Conservation (phyloP, 192 early-diverging fungal genomes). For the Coemansia sp. region DNA sequence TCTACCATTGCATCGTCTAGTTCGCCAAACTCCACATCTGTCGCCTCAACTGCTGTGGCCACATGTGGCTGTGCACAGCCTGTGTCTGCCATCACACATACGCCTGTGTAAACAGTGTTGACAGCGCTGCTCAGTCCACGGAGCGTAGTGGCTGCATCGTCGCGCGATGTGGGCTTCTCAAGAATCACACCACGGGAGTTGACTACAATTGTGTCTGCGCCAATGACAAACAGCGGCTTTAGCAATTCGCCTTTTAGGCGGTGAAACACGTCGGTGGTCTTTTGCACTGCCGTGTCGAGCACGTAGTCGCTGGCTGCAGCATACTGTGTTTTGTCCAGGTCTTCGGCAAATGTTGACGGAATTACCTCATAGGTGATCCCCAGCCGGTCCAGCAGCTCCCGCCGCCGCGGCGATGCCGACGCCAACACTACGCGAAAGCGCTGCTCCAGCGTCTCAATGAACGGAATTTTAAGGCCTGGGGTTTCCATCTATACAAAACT, state of each 20-base stretch:
- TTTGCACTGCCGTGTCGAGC: conserved; percentile 65
- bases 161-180: conserved; percentile 70
- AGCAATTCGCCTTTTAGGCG: conserved; percentile 37
- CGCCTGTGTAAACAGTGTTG: conserved; percentile 76
- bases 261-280: conserved; percentile 69
- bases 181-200: conserved; percentile 64
- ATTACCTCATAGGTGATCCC: conserved; percentile 63
- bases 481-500: conserved; percentile 1
- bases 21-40: conserved; percentile 65
- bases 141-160: conserved; percentile 66
- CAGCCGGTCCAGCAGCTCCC: conserved; percentile 64
- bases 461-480: conserved; percentile 15
- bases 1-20: conserved; percentile 63
- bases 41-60: conserved; percentile 54
- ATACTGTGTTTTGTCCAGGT: conserved; percentile 68
- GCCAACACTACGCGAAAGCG: conserved; percentile 67
- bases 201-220: conserved; percentile 80
- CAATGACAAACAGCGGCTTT: conserved; percentile 67
- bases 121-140: conserved; percentile 57
- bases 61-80: conserved; percentile 11
- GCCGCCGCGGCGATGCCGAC: conserved; percentile 78
- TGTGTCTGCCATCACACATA: conserved; percentile 55
- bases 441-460: conserved; percentile 16
- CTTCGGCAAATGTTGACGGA: conserved; percentile 75
- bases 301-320: conserved; percentile 65